Percentiles rank a stretch among this genome's conserved stretches.
Evolutionary conservation across 108 stramenopile species (phyloP).

Genomic region (Skeletonema marinoi): DNA sequence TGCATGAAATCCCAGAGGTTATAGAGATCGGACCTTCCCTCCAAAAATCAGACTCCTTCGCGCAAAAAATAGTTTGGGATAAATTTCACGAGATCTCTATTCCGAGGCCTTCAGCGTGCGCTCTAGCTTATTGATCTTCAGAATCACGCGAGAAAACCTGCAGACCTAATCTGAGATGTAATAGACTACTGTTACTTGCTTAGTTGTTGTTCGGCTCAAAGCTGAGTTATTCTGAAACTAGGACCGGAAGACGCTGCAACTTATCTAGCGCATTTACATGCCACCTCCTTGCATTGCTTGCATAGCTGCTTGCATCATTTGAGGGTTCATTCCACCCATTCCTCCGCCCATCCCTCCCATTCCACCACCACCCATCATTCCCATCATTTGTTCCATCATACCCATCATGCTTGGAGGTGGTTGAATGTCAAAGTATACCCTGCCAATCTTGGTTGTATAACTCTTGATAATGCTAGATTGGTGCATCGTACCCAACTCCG

Average conservation of each 20-base stretch:
- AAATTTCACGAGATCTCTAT: too few relatives aligned
- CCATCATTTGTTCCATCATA: slow-evolving; percentile 92
- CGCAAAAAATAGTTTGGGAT: too few relatives aligned
- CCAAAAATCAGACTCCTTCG: too few relatives aligned
- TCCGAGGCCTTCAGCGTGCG: too few relatives aligned
- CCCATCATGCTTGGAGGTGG: slow-evolving; percentile 88
- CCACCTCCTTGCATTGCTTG: slow-evolving; percentile 56
- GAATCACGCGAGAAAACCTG: too few relatives aligned
- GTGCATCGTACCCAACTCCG: slow-evolving; percentile 73
- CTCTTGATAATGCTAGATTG: slow-evolving; percentile 68
- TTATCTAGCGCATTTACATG: not conserved
- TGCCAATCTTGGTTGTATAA: slow-evolving; percentile 88
- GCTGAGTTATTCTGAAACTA: not conserved
- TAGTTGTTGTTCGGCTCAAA: not conserved
- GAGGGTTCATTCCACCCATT: slow-evolving; percentile 72
- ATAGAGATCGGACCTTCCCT: too few relatives aligned
- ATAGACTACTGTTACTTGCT: not conserved
- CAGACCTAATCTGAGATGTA: too few relatives aligned
- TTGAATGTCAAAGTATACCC: slow-evolving; percentile 87
- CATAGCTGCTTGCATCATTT: slow-evolving; percentile 85
- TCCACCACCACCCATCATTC: slow-evolving; percentile 70
- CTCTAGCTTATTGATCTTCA: too few relatives aligned
- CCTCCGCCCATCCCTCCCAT: slow-evolving; percentile 35
- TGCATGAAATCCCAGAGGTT: too few relatives aligned
- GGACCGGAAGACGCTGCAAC: not conserved